A percentile compares a stretch with the other conserved stretches of the same genome.
phyloP scores from a whole-genome alignment of 2,329 filamentous ascomycete genomes.

The Alternaria sp. region DNA sequence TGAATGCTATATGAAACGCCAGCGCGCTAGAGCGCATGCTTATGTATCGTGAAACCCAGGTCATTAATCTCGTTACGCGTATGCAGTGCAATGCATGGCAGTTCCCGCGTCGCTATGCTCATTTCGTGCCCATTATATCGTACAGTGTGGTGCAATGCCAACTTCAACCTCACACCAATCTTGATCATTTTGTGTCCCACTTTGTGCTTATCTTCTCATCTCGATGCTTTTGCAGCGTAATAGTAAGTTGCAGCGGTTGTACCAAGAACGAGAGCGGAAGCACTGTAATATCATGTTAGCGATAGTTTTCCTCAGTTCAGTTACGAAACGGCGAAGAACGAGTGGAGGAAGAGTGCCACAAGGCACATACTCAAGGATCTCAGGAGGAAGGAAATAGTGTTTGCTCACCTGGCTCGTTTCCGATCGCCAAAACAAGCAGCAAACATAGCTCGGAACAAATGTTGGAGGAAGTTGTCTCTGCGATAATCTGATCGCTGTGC shows the following conservation, averaged over 20 bases:
- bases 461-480: constrained; percentile 18
- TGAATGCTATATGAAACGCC: constrained; percentile 8
- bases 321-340: too few species aligned
- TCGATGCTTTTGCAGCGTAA: constrained; percentile 10
- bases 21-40: constrained; percentile 6
- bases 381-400: neutral
- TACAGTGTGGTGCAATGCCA: constrained; percentile 1
- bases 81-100: neutral
- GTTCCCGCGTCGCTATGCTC: neutral
- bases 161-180: neutral
- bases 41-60: neutral
- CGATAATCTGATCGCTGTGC: constrained; percentile 6
- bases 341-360: neutral
- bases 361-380: constrained; percentile 6
- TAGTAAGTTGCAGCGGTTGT: constrained; percentile 22
- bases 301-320: too few species aligned
- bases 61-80: constrained; percentile 8
- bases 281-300: constrained; percentile 16
- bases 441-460: constrained; percentile 22
- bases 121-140: neutral
- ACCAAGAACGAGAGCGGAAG: constrained; percentile 17
- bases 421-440: constrained; percentile 26
- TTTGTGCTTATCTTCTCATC: neutral
- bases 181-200: neutral
- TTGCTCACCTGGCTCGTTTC: constrained; percentile 38